These are phyloP conservation scores for sunflower (Helianthus annuus) DNA, from an alignment of 129 eudicot species.

Conservation along the genomic window DNA sequence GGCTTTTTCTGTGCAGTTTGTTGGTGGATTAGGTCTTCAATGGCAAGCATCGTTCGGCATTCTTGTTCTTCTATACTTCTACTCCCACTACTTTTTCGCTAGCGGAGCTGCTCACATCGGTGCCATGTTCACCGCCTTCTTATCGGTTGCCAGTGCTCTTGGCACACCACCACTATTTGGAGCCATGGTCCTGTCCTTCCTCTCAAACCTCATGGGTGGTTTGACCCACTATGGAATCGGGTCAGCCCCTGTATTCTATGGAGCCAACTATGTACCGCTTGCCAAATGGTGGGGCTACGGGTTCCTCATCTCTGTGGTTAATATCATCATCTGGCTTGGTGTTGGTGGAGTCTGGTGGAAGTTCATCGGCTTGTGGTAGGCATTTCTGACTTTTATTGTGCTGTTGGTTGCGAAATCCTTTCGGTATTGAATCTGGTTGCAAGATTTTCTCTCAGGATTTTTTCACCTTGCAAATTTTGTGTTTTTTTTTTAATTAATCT, in stretches of 20 bases:
- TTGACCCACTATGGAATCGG: slow-evolving; percentile 95
- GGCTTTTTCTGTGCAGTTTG: slow-evolving; percentile 58
- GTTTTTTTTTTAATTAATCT: background rate
- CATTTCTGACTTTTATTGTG: slow-evolving; percentile 25
- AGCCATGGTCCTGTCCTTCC: slow-evolving; percentile 85
- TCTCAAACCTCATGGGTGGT: slow-evolving; percentile 97
- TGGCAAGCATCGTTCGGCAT: slow-evolving; percentile 97
- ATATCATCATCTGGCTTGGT: slow-evolving; percentile 94
- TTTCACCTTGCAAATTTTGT: slow-evolving; percentile 39
- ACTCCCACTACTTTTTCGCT: slow-evolving; percentile 94
- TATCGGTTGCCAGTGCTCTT: slow-evolving; percentile 90
- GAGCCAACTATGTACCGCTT: slow-evolving; percentile 89
- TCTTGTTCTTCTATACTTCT: slow-evolving; percentile 91
- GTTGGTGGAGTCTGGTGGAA: slow-evolving; percentile 99
- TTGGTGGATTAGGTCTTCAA: slow-evolving; percentile 93
- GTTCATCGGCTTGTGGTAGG: slow-evolving; percentile 85
- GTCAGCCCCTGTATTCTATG: slow-evolving; percentile 95
- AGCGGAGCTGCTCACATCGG: slow-evolving; percentile 99
- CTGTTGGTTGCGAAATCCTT: slow-evolving; percentile 15
- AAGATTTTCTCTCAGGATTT: slow-evolving; percentile 29
- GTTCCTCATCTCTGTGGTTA: slow-evolving; percentile 74
- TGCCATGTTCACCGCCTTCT: slow-evolving; percentile 96
- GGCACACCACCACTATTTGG: slow-evolving; percentile 86
- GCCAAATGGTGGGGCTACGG: slow-evolving; percentile 98
- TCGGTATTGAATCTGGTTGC: slow-evolving; percentile 33